Conservation (phyloP, 1,284 basidiomycete species). For the Rhizoctonia solani region DNA sequence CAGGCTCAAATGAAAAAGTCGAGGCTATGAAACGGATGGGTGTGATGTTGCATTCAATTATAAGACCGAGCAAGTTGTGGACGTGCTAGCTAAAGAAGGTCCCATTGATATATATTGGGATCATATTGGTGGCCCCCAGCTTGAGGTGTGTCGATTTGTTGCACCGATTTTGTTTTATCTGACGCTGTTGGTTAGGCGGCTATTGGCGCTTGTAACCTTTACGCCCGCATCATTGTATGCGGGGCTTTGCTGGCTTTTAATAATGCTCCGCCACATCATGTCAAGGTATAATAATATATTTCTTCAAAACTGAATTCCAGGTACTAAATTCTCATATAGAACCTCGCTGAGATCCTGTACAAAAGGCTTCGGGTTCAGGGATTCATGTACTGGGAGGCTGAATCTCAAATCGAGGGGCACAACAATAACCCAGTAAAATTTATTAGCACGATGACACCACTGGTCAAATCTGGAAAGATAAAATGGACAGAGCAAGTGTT, state of each 20-base stretch:
- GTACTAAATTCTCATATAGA: constrained; percentile 15
- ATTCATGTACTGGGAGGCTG: constrained; percentile 34
- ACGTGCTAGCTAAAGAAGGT: constrained; percentile 50
- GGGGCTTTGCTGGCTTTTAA: constrained; percentile 39
- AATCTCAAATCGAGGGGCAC: background rate
- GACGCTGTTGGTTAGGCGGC: constrained; percentile 14
- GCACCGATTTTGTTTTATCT: background rate
- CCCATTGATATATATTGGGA: constrained; percentile 42
- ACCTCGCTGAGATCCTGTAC: constrained; percentile 38
- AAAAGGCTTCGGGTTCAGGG: constrained; percentile 39
- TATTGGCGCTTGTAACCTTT: background rate
- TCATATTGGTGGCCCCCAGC: constrained; percentile 18
- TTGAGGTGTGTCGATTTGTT: constrained; percentile 3
- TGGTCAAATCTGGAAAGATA: constrained; percentile 4
- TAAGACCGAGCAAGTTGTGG: constrained; percentile 46
- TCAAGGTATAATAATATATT: constrained; percentile 37
- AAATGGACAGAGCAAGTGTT: constrained; percentile 12
- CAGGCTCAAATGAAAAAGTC: constrained; percentile 51
- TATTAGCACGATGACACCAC: background rate
- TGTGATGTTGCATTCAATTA: constrained; percentile 49
- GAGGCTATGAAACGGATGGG: constrained; percentile 48
- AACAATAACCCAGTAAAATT: background rate
- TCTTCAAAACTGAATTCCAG: background rate
- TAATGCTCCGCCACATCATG: constrained; percentile 38
- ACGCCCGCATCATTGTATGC: background rate